Evolutionary conservation across 306 rosid species (phyloP), one percentile per base, ranked within the genome.

Genomic region (Erythrophleum fordii): DNA sequence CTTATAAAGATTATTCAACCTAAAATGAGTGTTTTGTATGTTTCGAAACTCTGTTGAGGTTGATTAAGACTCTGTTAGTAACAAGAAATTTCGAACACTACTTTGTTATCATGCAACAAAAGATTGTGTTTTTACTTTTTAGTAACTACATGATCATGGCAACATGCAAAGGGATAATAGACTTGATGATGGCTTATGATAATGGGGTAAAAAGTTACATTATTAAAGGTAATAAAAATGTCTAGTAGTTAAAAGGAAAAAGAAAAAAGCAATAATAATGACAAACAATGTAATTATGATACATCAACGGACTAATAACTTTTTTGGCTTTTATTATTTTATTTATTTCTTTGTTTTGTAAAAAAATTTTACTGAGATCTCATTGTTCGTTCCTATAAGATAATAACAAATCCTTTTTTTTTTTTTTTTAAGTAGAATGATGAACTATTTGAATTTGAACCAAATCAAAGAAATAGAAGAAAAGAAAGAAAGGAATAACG

Each of bases 221-320:
- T 16, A 41, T 42, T 41, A 20, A 0, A 22, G 73, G 53, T 6
- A 41, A 22, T 41, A 42, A 17, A 22, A 12, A 9, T 58, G 81
- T 58, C 52, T 75, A 23, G 5, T 61, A 8, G 20, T 45, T 11
- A 23, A 60, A 56, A 52, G n/a, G n/a, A n/a, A n/a, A n/a, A n/a
- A n/a, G n/a, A n/a, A 52, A 44, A 75, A 52, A 34, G 34, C 35
- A 39, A 2, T 17, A 49, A 75, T 45, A 35, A 46, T 34, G 81
- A 76, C 81, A 37, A 58, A n/a, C 35, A 8, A 59, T 45, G 73
- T 46, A 82, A 77, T 77, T 34, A 71, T 82, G 78, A 39, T 39
- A 6, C 39, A 26, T 51, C 25, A 82, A 77, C 75, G 82, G 74
- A 69, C 78, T 61, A 60, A 77, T 60, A 5, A 61, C 82, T 28